Conservation (phyloP, 2,329 filamentous ascomycete species). For the Venturia pyrina region DNA sequence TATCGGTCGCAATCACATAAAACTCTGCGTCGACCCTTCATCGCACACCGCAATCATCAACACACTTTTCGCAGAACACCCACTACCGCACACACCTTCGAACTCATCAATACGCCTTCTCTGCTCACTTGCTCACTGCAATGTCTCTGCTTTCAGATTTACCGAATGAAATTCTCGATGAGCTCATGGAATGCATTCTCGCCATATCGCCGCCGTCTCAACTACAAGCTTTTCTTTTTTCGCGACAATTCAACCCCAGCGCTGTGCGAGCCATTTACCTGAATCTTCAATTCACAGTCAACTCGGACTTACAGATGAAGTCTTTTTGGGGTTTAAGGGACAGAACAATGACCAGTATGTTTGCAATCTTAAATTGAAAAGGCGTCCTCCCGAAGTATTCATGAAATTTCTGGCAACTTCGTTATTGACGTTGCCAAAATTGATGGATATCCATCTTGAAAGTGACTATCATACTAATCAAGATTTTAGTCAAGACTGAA, state of each 20-base stretch:
- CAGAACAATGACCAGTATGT: background rate
- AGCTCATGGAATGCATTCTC: background rate
- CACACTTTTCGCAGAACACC: background rate
- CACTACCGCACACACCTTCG: background rate
- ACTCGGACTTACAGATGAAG: background rate
- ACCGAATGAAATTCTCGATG: background rate
- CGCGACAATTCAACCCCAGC: background rate
- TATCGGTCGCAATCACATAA: background rate
- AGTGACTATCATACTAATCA: background rate
- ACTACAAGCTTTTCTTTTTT: background rate
- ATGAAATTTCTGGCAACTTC: background rate
- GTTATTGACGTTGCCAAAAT: background rate
- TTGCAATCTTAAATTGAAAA: background rate
- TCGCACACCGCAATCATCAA: background rate
- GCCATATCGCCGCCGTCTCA: background rate
- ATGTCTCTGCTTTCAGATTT: background rate
- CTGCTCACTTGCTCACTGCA: background rate
- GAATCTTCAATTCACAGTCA: background rate
- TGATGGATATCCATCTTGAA: background rate
- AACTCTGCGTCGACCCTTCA: background rate
- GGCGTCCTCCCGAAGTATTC: background rate
- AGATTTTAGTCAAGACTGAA: background rate
- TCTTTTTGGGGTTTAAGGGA: background rate
- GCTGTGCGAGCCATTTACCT: background rate
- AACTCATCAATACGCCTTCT: background rate